A percentile compares a stretch with the other conserved stretches of the same genome.
Evolutionary conservation across 2,329 filamentous ascomycete genomes (phyloP).

Genomic region (Penicillium concentricum): DNA sequence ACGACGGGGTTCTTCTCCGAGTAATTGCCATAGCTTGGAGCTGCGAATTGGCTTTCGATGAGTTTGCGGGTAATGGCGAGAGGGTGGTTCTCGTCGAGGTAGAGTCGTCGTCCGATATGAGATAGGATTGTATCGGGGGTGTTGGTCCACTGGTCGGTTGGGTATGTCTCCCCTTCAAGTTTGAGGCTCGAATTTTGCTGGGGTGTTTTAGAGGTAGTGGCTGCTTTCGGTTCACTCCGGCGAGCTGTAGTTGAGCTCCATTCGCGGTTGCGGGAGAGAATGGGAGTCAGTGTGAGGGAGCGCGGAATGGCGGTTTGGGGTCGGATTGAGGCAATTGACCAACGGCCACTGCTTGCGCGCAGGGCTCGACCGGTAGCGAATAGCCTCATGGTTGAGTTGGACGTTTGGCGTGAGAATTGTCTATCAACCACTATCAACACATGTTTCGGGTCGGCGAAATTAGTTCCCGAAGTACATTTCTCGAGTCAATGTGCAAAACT

Average conservation of each 20-base stretch:
- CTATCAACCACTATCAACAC: constrained; percentile 13
- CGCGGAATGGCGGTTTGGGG: constrained; percentile 24
- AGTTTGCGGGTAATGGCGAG: constrained; percentile 86
- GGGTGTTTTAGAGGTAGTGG: constrained; percentile 1
- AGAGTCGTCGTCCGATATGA: constrained; percentile 74
- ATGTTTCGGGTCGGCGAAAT: constrained; percentile 25
- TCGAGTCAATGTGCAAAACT: not conserved
- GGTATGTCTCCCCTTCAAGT: constrained; percentile 64
- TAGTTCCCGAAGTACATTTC: constrained; percentile 22
- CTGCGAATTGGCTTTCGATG: constrained; percentile 84
- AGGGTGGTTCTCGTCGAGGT: constrained; percentile 87
- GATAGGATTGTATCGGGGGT: constrained; percentile 71
- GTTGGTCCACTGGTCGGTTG: constrained; percentile 82
- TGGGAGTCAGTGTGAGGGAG: constrained; percentile 16
- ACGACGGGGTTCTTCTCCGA: constrained; percentile 81
- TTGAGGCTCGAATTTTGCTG: constrained; percentile 38
- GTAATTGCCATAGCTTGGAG: constrained; percentile 70
- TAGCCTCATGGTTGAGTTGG: constrained; percentile 34
- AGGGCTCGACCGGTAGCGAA: constrained; percentile 42
- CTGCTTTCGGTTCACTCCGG: constrained; percentile 16
- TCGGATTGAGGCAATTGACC: constrained; percentile 29
- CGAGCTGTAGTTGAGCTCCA: constrained; percentile 37
- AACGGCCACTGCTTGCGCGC: constrained; percentile 36
- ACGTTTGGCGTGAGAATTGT: not conserved
- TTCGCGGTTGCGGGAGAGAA: constrained; percentile 19